These are phyloP conservation scores for Penicillium coffeae DNA, from an alignment of 495 filamentous ascomycete genomes.

Conservation along the genomic window DNA sequence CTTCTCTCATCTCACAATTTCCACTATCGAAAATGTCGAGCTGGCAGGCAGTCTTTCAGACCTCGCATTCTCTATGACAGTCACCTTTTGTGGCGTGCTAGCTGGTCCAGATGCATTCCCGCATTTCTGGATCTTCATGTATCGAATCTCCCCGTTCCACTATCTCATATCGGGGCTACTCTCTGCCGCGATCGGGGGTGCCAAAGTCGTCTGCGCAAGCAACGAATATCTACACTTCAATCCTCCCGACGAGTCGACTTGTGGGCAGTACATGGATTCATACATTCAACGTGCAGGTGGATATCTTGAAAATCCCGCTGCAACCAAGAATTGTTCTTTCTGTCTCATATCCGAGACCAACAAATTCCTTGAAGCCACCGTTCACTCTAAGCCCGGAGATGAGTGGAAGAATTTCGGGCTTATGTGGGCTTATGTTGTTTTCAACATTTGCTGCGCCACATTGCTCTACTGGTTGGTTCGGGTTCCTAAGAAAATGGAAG, in stretches of 20 bases:
- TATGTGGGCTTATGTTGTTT: conserved; percentile 64
- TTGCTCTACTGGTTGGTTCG: conserved; percentile 76
- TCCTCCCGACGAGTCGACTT: conserved; percentile 52
- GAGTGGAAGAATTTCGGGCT: conserved; percentile 71
- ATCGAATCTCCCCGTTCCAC: conserved; percentile 60
- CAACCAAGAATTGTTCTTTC: conserved; percentile 54
- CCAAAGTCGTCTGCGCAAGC: conserved; percentile 51
- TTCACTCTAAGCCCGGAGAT: conserved; percentile 49
- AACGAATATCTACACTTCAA: conserved; percentile 58
- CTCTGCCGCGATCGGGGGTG: conserved; percentile 56
- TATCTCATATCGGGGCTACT: conserved; percentile 62
- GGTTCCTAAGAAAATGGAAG: conserved; percentile 58
- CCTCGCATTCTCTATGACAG: conserved; percentile 47
- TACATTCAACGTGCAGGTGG: conserved; percentile 50
- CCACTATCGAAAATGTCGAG: conserved; percentile 48
- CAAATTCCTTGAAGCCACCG: conserved; percentile 49
- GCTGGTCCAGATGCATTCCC: conserved; percentile 34
- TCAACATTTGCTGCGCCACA: conserved; percentile 68
- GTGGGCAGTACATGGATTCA: conserved; percentile 51
- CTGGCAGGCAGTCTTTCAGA: conserved; percentile 49
- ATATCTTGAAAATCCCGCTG: conserved; percentile 49
- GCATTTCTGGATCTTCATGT: conserved; percentile 70
- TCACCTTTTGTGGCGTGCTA: conserved; percentile 41
- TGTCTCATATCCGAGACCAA: conserved; percentile 61
- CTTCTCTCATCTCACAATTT: conserved; percentile 53